Evolutionary conservation across 257 asterid genomes (phyloP), one percentile per base, ranked within the genome.

Genomic region (Prunella vulgaris): DNA sequence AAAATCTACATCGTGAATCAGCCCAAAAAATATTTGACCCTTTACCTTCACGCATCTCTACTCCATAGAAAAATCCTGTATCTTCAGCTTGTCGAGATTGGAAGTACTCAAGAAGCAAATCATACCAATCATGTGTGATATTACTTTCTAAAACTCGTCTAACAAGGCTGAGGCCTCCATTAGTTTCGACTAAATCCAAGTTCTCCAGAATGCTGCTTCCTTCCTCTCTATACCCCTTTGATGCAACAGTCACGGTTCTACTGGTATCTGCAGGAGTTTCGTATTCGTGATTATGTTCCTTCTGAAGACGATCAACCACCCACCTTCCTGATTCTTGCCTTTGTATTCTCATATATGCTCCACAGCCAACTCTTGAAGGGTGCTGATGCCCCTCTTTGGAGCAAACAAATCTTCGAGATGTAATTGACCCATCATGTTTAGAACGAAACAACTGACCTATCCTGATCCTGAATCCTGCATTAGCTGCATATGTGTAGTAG

Each of bases 301-400:
- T 86, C 68, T 89, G 88, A 72, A 83, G 86, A 74, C 98, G 98
- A 76, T 92, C 97, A 46, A 92, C 97, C 68, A 82, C 83, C 98
- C 98, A 92, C 68, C 79, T 81, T 53, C 96, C 98, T 0, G 89
- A 70, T 46, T 81, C 96, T 77, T 84, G 98, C 78, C 96, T 92
- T 66, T 92, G 98, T 86, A 92, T 92, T 82, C 97, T 83, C 97
- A 89, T 87, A 74, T 76, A 92, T n/a, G 95, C 96, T 10, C 98
- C 98, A 70, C 98, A 92, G 5, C 98, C 98, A n/a, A 88, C 86
- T 83, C 98, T 90, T 0, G 96, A 93, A 53, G 98, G 98, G 77
- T 93, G 98, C 69, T 93, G 98, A 70, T 85, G 91, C 76, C 98
- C 98, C 83, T 90, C 98, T 73, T 93, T 93, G 27, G 97, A 93